Base-by-base conservation (phyloP, 371 early-diverging fungal species). In the Blastocladiella emersonii region DNA sequence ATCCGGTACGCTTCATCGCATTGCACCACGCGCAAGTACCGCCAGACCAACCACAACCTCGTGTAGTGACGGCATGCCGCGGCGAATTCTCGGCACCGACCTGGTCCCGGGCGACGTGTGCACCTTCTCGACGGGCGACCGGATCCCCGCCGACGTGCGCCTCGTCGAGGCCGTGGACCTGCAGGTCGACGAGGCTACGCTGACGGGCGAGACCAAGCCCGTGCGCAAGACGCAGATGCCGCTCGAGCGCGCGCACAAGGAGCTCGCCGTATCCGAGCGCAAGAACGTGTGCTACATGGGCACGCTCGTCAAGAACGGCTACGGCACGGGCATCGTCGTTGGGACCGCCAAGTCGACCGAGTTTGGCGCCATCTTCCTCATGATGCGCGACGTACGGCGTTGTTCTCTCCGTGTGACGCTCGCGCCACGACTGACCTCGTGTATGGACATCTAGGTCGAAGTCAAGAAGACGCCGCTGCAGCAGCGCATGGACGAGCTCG, bases 201-300 rank as follows among this genome's bases (percentile, higher is more conserved):
- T 93, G 70, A 92, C 92, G 17, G 93, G 91, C n/a, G 93, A 93
- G 71, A 88, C 80, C 49, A 83, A 86, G 69, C 89, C 93, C 15
- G 68, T 83, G 64, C 72, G 77, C 23, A 93, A 93, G 69, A 64
- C 66, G 21, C 78, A 74, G 66, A 63, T 67, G 0, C 30, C 30
- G 0, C 8, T 51, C 7, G 51, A 17, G 23, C 48, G 48, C n/a
- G 48, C 19, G 23, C 48, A 45, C n/a, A 6, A n/a, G 48, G 84
- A 85, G 49, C 72, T 90, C 39, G 73, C 81, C 7, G 72, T 92
- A 34, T 81, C 85, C 4, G 88, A 91, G 63, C 74, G 89, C 63
- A 82, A 78, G 57, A 93, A 93, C 71, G 84, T 93, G 67, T 89
- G 81, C 0, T 92, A 86, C 65, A 91, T 91, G 91, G 92, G 93